These are phyloP conservation scores for Blepharisma undulans DNA, from an alignment of 169 alveolate species.

Conservation along the genomic window DNA sequence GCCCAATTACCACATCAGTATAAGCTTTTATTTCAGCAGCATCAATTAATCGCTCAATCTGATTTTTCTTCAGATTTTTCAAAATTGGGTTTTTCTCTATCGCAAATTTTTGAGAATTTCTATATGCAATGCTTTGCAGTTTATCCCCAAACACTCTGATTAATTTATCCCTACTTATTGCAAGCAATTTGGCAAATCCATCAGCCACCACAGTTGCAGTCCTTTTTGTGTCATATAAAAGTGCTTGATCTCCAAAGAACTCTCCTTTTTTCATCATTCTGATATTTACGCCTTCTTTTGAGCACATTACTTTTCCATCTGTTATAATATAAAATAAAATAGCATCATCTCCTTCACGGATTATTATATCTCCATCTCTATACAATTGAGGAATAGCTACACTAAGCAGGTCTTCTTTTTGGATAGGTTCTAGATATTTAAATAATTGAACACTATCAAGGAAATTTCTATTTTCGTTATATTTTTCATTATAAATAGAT, in stretches of 20 bases:
- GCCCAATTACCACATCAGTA: neutral
- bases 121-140: neutral
- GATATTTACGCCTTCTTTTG: neutral
- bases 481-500: slow-evolving; percentile 23
- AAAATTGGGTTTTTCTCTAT: neutral
- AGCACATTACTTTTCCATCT: slow-evolving; percentile 41
- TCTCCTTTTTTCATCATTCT: slow-evolving; percentile 31
- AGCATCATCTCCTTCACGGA: slow-evolving; percentile 53
- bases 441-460: neutral
- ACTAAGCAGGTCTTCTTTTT: slow-evolving; percentile 46
- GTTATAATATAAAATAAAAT: slow-evolving; percentile 48
- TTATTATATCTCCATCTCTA: slow-evolving; percentile 41
- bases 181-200: slow-evolving; percentile 50
- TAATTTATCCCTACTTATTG: slow-evolving; percentile 56
- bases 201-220: slow-evolving; percentile 40
- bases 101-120: slow-evolving; percentile 18
- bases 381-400: slow-evolving; percentile 42
- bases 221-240: slow-evolving; percentile 31
- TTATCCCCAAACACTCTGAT: slow-evolving; percentile 27
- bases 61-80: neutral
- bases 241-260: slow-evolving; percentile 48
- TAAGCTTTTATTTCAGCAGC: neutral
- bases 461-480: slow-evolving; percentile 2
- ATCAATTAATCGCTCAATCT: neutral
- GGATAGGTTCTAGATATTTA: neutral